Percentiles rank a stretch among this genome's conserved stretches.
phyloP scores from a whole-genome alignment of 129 eudicot species.

The Centaurea solstitialis region DNA sequence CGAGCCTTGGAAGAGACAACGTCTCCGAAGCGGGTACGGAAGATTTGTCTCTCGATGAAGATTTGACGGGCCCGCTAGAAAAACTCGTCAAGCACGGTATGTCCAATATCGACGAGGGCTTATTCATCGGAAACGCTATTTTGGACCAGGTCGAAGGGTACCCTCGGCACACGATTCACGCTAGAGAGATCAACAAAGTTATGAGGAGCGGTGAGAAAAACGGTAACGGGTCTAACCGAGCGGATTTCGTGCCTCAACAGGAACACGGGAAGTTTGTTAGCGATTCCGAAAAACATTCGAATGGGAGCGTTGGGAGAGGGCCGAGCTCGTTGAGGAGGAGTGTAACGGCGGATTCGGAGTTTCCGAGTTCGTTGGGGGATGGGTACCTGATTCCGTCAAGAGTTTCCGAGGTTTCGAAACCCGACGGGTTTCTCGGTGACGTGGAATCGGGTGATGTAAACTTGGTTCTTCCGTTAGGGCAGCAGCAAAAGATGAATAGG shows the following conservation, averaged over 20 bases:
- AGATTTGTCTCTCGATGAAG: constrained; percentile 73
- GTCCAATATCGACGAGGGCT: constrained; percentile 94
- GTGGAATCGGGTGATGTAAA: constrained; percentile 38
- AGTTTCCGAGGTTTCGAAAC: constrained; percentile 47
- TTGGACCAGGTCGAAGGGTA: constrained; percentile 79
- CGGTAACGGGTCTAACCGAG: constrained; percentile 47
- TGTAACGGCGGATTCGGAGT: constrained; percentile 51
- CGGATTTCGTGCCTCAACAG: constrained; percentile 42
- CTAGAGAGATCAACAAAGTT: constrained; percentile 40
- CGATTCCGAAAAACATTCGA: constrained; percentile 56
- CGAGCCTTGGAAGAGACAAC: constrained; percentile 82
- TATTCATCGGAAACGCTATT: constrained; percentile 91
- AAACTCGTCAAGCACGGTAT: constrained; percentile 77
- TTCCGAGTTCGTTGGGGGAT: constrained; percentile 44
- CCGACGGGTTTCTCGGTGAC: constrained; percentile 30
- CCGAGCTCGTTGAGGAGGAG: constrained; percentile 60
- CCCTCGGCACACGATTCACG: constrained; percentile 49
- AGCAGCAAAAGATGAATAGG: constrained; percentile 74
- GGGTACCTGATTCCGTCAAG: constrained; percentile 33
- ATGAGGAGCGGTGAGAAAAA: constrained; percentile 29
- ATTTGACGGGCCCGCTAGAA: constrained; percentile 64
- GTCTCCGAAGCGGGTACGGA: constrained; percentile 80
- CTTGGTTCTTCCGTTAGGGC: constrained; percentile 68
- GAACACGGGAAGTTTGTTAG: constrained; percentile 39
- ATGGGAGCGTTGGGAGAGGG: constrained; percentile 69